These are phyloP conservation scores for Pythium monospermum DNA, from an alignment of 352 stramenopile genomes.

Conservation along the genomic window DNA sequence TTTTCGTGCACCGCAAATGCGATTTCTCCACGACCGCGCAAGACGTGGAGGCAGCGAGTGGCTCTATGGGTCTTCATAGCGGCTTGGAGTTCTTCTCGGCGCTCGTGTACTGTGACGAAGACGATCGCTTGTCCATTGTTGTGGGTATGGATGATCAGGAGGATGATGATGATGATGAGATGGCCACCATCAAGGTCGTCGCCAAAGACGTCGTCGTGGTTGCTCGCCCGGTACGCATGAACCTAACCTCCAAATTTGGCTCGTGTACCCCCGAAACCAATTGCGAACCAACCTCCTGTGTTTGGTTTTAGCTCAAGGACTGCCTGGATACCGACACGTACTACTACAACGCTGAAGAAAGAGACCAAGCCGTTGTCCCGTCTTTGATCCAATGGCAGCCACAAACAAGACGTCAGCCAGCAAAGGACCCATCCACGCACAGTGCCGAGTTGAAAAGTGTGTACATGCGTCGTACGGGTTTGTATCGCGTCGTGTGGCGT, in stretches of 20 bases:
- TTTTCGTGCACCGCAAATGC: conserved; percentile 10
- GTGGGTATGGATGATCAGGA: not conserved
- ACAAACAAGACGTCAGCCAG: not conserved
- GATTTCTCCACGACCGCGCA: conserved; percentile 1
- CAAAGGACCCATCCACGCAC: not conserved
- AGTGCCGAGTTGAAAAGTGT: not conserved
- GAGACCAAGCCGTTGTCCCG: no score
- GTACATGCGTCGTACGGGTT: conserved; percentile 6
- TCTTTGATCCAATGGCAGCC: conserved; percentile 8
- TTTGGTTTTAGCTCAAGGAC: no score
- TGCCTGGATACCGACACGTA: no score
- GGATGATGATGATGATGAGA: not conserved
- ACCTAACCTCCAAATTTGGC: no score
- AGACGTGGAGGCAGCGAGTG: conserved; percentile 1
- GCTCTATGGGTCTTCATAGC: not conserved
- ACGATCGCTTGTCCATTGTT: not conserved
- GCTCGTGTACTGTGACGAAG: conserved; percentile 14
- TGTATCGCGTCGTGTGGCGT: conserved; percentile 14
- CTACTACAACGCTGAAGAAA: no score
- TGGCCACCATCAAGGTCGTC: conserved; percentile 3
- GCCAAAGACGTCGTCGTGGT: conserved; percentile 12
- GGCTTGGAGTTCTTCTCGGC: conserved; percentile 6
- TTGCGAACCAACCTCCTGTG: no score
- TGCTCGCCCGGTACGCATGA: conserved; percentile 7
- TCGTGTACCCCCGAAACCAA: no score